A percentile compares a stretch with the other conserved stretches of the same genome.
Conservation (phyloP, 2,329 filamentous ascomycete genomes). For the Fusarium compactum region DNA sequence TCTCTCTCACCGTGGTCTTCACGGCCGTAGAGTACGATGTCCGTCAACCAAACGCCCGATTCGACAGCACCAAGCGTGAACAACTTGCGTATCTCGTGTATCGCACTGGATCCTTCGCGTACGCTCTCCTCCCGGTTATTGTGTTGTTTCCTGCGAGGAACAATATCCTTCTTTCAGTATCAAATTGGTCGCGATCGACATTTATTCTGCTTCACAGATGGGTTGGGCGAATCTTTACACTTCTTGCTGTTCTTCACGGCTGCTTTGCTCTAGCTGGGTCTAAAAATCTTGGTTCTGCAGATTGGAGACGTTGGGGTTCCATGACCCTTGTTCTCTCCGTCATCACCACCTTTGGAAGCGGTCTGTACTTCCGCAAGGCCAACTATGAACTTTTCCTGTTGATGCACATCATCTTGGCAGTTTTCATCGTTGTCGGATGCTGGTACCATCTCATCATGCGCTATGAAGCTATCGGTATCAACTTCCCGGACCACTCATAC, state of each 20-base stretch:
- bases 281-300: background rate
- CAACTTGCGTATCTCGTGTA: constrained; percentile 8
- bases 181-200: constrained; percentile 10
- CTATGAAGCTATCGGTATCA: constrained; percentile 41
- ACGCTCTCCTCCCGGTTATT: constrained; percentile 5
- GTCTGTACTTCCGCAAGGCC: constrained; percentile 48
- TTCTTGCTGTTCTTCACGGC: constrained; percentile 6
- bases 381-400: constrained; percentile 61
- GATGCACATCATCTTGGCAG: constrained; percentile 57
- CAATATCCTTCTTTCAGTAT: constrained; percentile 4
- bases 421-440: constrained; percentile 57
- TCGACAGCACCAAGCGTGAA: background rate
- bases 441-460: constrained; percentile 57
- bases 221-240: constrained; percentile 12
- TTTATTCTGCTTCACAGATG: constrained; percentile 18
- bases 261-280: constrained; percentile 2
- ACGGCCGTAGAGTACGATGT: constrained; percentile 1
- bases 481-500: constrained; percentile 48
- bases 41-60: constrained; percentile 2
- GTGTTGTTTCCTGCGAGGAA: constrained; percentile 12
- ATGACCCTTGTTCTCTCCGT: background rate
- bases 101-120: constrained; percentile 12
- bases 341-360: constrained; percentile 5
- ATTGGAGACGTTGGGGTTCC: constrained; percentile 12
- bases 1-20: background rate